A percentile compares a stretch with the other conserved stretches of the same genome.
phyloP scores from a whole-genome alignment of 2,329 filamentous ascomycete genomes.

The Colletotrichum liaoningense region DNA sequence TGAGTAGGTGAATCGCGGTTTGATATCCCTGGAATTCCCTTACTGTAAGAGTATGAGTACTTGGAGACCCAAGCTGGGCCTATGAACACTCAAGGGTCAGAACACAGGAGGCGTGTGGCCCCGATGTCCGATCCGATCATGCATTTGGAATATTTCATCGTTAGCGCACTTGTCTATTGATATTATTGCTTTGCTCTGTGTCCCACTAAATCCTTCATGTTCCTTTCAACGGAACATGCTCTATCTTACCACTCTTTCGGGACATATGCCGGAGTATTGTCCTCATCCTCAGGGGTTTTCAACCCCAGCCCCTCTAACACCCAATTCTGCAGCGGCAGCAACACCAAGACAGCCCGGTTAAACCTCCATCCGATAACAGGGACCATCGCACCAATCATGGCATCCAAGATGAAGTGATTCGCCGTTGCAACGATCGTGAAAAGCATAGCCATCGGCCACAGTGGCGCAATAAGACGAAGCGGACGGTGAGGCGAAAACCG shows the following conservation, averaged over 20 bases:
- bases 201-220: background rate
- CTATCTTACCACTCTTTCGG: constrained; percentile 13
- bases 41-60: no score
- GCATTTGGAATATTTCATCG: background rate
- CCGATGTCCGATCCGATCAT: background rate
- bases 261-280: background rate
- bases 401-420: constrained; percentile 53
- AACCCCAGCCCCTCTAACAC: constrained; percentile 37
- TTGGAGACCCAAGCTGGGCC: no score
- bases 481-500: constrained; percentile 53
- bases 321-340: constrained; percentile 44
- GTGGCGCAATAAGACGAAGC: constrained; percentile 48
- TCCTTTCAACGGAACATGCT: background rate
- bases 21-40: no score
- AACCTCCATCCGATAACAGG: constrained; percentile 49
- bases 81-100: no score
- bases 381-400: constrained; percentile 47
- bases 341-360: constrained; percentile 40
- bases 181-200: background rate
- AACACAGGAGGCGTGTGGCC: no score
- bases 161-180: background rate
- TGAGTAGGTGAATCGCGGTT: background rate
- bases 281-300: constrained; percentile 23
- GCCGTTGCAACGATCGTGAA: constrained; percentile 54
- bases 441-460: constrained; percentile 57